These are phyloP conservation scores for Endocarpon pusillum DNA, from an alignment of 495 filamentous ascomycete species.

Conservation along the genomic window DNA sequence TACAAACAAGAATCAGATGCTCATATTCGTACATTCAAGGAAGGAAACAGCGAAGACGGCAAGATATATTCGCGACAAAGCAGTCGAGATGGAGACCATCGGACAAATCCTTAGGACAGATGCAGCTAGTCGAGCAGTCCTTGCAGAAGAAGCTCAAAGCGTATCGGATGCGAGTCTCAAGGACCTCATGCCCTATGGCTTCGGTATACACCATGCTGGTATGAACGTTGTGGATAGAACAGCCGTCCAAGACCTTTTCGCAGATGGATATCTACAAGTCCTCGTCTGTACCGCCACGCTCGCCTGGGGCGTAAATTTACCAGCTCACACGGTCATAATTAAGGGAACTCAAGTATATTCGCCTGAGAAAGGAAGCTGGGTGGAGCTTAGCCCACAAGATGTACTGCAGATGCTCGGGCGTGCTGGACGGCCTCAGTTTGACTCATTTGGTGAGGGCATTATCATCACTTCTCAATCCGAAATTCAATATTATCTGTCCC, in stretches of 20 bases:
- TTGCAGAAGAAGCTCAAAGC: constrained; percentile 67
- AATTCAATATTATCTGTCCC: constrained; percentile 89
- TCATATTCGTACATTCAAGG: constrained; percentile 94
- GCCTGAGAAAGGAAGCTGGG: constrained; percentile 96
- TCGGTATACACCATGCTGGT: constrained; percentile 95
- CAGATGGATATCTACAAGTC: constrained; percentile 79
- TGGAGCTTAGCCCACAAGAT: constrained; percentile 93
- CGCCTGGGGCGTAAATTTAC: constrained; percentile 91
- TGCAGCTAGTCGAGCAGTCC: constrained; percentile 74
- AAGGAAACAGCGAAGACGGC: constrained; percentile 98
- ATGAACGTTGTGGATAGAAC: constrained; percentile 87
- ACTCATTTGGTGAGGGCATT: constrained; percentile 95
- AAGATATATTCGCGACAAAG: constrained; percentile 89
- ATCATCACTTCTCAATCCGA: constrained; percentile 93
- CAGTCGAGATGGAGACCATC: constrained; percentile 88
- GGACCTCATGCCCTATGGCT: constrained; percentile 86
- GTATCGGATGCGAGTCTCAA: constrained; percentile 81
- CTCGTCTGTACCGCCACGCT: constrained; percentile 93
- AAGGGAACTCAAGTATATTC: constrained; percentile 97
- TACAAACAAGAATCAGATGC: constrained; percentile 80
- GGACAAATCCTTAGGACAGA: constrained; percentile 88
- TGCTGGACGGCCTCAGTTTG: constrained; percentile 89
- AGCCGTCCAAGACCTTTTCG: constrained; percentile 88
- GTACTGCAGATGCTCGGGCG: constrained; percentile 97
- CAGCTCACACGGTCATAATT: constrained; percentile 90